Percentiles rank a stretch among this genome's conserved stretches.
phyloP scores from a whole-genome alignment of 306 rosid genomes.

The Delonix regia region DNA sequence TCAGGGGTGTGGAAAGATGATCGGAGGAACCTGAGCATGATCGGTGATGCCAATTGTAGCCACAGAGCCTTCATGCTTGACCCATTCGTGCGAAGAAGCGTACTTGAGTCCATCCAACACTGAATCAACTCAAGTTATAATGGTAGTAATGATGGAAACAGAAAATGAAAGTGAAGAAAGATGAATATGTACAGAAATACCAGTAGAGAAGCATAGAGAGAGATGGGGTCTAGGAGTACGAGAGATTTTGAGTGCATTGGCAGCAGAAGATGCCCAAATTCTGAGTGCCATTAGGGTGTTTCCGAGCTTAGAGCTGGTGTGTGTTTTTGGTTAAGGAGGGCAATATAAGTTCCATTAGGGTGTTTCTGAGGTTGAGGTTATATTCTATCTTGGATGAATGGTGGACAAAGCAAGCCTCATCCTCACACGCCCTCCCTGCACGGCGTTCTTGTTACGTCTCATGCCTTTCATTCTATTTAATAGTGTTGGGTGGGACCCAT shows the following conservation, averaged over 20 bases:
- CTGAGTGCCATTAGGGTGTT: constrained; percentile 57
- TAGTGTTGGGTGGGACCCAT: no score
- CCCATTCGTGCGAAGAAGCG: constrained; percentile 97
- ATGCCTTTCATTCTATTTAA: no score
- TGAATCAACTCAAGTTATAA: constrained; percentile 37
- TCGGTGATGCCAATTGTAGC: constrained; percentile 89
- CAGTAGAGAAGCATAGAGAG: constrained; percentile 67
- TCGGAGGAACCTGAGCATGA: constrained; percentile 84
- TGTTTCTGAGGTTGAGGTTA: background rate
- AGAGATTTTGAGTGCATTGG: constrained; percentile 66
- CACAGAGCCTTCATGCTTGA: constrained; percentile 88
- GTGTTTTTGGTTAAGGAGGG: background rate
- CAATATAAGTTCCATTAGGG: no score
- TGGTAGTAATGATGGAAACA: background rate
- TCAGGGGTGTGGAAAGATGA: no score
- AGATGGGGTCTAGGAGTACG: constrained; percentile 46
- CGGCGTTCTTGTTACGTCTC: background rate
- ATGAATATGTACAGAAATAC: constrained; percentile 10
- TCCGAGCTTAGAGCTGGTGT: background rate
- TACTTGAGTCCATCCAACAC: constrained; percentile 97
- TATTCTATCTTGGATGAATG: constrained; percentile 60
- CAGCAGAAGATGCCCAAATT: constrained; percentile 82
- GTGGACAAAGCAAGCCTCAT: constrained; percentile 61
- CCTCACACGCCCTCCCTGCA: constrained; percentile 30
- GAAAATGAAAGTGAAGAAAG: background rate